Percentiles rank a stretch among this genome's conserved stretches.
phyloP scores from a whole-genome alignment of 2,329 filamentous ascomycete species.

The Arthrobotrys pseudoclavata region DNA sequence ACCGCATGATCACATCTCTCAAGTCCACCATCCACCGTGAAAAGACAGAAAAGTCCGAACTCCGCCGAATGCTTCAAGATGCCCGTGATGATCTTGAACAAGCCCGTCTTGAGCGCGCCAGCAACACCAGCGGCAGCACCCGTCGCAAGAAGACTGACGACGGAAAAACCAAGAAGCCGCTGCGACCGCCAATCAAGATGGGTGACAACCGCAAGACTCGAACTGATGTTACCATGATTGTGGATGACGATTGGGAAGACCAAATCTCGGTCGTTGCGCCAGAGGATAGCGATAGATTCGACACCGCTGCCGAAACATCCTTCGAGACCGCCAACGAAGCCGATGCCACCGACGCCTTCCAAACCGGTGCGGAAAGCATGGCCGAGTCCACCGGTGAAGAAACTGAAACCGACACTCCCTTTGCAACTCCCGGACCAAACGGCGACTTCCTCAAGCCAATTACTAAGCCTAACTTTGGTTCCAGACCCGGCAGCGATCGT shows the following conservation, averaged over 20 bases:
- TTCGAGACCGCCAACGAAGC: conserved; percentile 77
- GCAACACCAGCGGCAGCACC: conserved; percentile 71
- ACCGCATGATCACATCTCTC: conserved; percentile 95
- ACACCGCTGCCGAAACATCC: conserved; percentile 81
- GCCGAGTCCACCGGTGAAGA: conserved; percentile 77
- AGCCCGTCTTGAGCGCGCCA: conserved; percentile 65
- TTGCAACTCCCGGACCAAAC: conserved; percentile 65
- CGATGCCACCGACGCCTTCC: conserved; percentile 92
- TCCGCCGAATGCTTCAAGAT: conserved; percentile 94
- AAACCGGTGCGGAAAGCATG: conserved; percentile 85
- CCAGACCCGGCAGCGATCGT: conserved; percentile 61
- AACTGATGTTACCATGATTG: conserved; percentile 83
- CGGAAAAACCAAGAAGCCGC: conserved; percentile 81
- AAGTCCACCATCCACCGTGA: conserved; percentile 96
- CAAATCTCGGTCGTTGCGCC: conserved; percentile 65
- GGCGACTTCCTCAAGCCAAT: conserved; percentile 67
- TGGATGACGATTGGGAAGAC: conserved; percentile 76
- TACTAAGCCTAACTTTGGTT: conserved; percentile 60
- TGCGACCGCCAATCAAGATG: conserved; percentile 76
- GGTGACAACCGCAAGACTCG: conserved; percentile 80
- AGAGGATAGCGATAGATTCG: conserved; percentile 78
- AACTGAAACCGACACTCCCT: conserved; percentile 81
- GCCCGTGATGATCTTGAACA: conserved; percentile 90
- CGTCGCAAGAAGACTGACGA: conserved; percentile 76
- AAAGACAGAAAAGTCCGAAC: conserved; percentile 97